phyloP scores from a whole-genome alignment of 2,329 filamentous ascomycete genomes.

The Keithomyces neogunnii region DNA sequence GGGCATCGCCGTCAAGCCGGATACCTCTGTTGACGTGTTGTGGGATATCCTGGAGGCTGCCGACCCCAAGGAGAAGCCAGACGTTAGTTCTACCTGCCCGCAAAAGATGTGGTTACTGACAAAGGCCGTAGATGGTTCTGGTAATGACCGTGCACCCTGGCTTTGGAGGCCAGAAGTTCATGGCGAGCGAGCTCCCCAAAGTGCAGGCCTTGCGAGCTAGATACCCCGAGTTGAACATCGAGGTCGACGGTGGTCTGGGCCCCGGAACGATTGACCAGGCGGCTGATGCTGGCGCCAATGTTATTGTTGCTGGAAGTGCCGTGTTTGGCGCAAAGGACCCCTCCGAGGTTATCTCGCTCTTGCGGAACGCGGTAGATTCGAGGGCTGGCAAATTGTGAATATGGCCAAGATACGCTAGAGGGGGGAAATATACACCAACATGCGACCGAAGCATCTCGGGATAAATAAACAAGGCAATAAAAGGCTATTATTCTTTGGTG shows the following conservation, averaged over 20 bases:
- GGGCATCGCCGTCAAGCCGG: slow-evolving; percentile 92
- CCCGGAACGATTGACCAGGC: slow-evolving; percentile 87
- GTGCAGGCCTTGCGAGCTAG: slow-evolving; percentile 72
- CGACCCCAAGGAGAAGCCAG: slow-evolving; percentile 68
- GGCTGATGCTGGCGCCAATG: slow-evolving; percentile 91
- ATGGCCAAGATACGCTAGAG: not conserved
- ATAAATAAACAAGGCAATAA: not conserved
- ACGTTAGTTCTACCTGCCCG: slow-evolving; percentile 52
- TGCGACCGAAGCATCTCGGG: not conserved
- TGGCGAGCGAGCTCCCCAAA: slow-evolving; percentile 92
- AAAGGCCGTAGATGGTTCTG: slow-evolving; percentile 71
- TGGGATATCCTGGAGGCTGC: slow-evolving; percentile 78
- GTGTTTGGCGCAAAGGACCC: slow-evolving; percentile 92
- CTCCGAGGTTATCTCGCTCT: slow-evolving; percentile 71
- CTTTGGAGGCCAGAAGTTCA: slow-evolving; percentile 97
- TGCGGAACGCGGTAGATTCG: slow-evolving; percentile 72
- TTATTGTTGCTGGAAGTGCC: slow-evolving; percentile 93
- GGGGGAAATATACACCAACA: not conserved
- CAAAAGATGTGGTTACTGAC: not conserved
- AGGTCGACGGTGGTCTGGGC: slow-evolving; percentile 89
- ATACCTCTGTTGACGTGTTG: slow-evolving; percentile 81
- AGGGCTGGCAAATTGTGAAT: slow-evolving; percentile 31
- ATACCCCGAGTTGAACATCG: slow-evolving; percentile 92
- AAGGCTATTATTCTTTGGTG: not conserved
- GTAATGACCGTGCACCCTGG: slow-evolving; percentile 98